Evolutionary conservation across 208 protist species (phyloP), one percentile per base, ranked within the genome.

Genomic region (Crithidia thermophila): DNA sequence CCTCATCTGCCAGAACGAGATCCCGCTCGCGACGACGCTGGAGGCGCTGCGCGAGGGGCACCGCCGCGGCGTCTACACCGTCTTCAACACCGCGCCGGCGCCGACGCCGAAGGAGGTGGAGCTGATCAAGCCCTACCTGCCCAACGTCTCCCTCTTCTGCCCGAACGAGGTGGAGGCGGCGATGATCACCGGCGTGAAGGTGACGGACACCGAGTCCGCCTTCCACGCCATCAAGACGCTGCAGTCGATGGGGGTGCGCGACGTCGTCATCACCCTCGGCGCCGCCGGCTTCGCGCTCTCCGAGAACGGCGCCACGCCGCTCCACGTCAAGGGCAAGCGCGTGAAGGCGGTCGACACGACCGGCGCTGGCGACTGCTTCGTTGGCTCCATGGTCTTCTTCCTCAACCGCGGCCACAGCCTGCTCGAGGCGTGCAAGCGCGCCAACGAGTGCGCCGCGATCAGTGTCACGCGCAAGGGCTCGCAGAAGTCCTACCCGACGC

Each of bases 341-440:
- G 86, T 97, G 28, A 88, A 95, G 74, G 90, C 94, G 5, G 85
- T 97, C 10, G 96, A 98, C 82, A 96, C 96, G 13, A 97, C 96
- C 4, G 94, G 96, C 34, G 94, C 96, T 2, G 96, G 96, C 28
- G 96, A 98, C 79, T 95, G 83, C 81, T 98, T 97, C 53, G 86
- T 98, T 9, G 96, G 96, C 4, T 82, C 87, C 30, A 90, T 98
- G 81, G 80, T 88, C n/a, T 95, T 85, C 77, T 97, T 93, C 65
- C 53, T 98, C 57, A 86, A 77, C 42, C 71, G 58, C 28, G 94
- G 90, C n/a, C 77, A 84, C 53, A 67, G 33, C 46, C 68, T 97
- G 28, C 61, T 85, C n/a, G 84, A 96, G 65, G 67, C 89, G 6
- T 94, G 86, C 67, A 77, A 66, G 62, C 63, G 77, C 40, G 92